These are phyloP conservation scores for Phialophora tarda DNA, from an alignment of 2,329 filamentous ascomycete genomes.

Conservation along the genomic window DNA sequence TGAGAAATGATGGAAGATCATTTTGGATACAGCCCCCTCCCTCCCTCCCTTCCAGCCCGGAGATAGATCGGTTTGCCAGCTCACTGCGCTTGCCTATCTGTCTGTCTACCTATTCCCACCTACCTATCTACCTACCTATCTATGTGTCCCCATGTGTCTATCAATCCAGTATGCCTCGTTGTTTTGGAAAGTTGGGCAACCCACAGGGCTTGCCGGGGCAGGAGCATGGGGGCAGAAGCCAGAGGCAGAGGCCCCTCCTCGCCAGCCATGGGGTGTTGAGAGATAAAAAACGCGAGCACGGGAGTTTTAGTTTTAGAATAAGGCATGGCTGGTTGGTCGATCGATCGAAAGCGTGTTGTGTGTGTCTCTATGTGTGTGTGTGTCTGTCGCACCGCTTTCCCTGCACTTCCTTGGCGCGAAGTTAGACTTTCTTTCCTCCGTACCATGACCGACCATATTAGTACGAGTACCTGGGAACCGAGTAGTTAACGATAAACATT, in stretches of 20 bases:
- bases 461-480: no score
- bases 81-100: not conserved
- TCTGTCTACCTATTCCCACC: not conserved
- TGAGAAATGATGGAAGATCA: not conserved
- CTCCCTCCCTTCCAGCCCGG: no score
- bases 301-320: not conserved
- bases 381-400: not conserved
- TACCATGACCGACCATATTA: no score
- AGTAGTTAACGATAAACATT: no score
- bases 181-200: not conserved
- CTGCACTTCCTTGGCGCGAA: constrained; percentile 2
- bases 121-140: not conserved
- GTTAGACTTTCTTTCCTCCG: not conserved
- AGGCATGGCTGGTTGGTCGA: not conserved
- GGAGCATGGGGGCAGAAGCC: not conserved
- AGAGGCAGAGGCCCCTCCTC: not conserved
- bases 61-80: not conserved
- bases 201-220: no score
- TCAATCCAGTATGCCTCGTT: not conserved
- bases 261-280: no score
- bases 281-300: not conserved
- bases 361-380: not conserved
- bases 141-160: not conserved
- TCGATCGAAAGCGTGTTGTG: not conserved
- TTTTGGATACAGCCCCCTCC: constrained; percentile 6